phyloP scores from a whole-genome alignment of 169 alveolate species.

The Plasmodium coatneyi region DNA sequence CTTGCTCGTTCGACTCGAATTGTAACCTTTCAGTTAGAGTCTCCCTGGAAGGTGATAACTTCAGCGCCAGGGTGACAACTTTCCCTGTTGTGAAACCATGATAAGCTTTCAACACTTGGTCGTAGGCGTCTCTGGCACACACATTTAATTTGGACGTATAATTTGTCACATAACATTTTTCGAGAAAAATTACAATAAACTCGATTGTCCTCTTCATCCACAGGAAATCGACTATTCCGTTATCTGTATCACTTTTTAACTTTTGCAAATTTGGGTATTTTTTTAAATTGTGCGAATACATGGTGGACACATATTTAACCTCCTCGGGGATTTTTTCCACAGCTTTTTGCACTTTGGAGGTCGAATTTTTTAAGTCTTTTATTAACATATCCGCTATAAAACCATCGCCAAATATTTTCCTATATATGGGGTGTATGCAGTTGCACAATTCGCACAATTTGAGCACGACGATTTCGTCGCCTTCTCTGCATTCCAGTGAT shows the following conservation, averaged over 20 bases:
- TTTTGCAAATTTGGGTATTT: constrained; percentile 50
- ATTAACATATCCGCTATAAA: constrained; percentile 43
- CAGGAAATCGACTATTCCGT: constrained; percentile 60
- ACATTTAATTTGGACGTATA: constrained; percentile 15
- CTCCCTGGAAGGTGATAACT: constrained; percentile 53
- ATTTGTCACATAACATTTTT: constrained; percentile 66
- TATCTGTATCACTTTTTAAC: constrained; percentile 47
- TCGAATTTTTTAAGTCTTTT: constrained; percentile 60
- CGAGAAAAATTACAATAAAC: constrained; percentile 60
- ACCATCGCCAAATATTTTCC: constrained; percentile 70
- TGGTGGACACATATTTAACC: constrained; percentile 59
- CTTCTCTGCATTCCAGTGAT: constrained; percentile 57
- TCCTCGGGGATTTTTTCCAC: constrained; percentile 69
- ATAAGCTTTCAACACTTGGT: constrained; percentile 66
- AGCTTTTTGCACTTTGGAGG: constrained; percentile 54
- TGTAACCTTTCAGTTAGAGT: constrained; percentile 30
- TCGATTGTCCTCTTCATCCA: constrained; percentile 76
- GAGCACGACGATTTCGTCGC: constrained; percentile 43
- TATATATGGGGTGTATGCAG: constrained; percentile 45
- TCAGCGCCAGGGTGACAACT: constrained; percentile 43
- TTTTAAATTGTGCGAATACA: constrained; percentile 68
- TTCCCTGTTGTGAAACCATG: constrained; percentile 58
- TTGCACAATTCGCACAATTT: constrained; percentile 68
- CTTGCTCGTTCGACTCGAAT: constrained; percentile 21
- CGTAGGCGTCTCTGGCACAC: constrained; percentile 70